phyloP scores from a whole-genome alignment of 306 rosid genomes.

The Pterocarpus santalinus region DNA sequence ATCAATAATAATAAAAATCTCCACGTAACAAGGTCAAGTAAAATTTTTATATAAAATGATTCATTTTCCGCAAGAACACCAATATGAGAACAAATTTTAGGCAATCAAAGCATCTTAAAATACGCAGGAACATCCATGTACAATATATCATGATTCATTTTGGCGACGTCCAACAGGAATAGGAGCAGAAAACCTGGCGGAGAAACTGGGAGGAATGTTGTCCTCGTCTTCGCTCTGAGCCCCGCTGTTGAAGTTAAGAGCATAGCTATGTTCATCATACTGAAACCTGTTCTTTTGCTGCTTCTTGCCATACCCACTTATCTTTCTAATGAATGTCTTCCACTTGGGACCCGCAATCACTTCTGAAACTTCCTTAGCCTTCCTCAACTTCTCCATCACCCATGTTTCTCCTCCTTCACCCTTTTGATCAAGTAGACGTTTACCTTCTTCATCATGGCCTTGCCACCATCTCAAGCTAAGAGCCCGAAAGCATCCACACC shows the following conservation, averaged over 20 bases:
- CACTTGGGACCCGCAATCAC: constrained; percentile 79
- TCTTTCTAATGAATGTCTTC: constrained; percentile 78
- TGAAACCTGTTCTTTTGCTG: constrained; percentile 53
- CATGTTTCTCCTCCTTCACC: constrained; percentile 51
- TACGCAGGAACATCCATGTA: not conserved
- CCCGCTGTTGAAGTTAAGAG: constrained; percentile 70
- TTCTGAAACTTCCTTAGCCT: constrained; percentile 64
- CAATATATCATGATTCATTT: constrained; percentile 15
- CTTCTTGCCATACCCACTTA: constrained; percentile 56
- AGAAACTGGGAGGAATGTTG: constrained; percentile 53
- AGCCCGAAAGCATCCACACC: constrained; percentile 63
- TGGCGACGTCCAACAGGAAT: constrained; percentile 25
- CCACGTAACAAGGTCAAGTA: too few species aligned
- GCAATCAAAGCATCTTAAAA: not conserved
- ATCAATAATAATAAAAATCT: too few species aligned
- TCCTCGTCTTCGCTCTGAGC: constrained; percentile 60
- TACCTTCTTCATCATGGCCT: constrained; percentile 30
- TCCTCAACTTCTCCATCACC: constrained; percentile 57
- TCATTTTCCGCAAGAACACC: not conserved
- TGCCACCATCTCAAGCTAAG: constrained; percentile 48
- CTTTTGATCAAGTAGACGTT: constrained; percentile 38
- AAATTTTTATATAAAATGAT: too few species aligned
- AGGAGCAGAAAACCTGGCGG: constrained; percentile 65
- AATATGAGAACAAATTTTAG: constrained; percentile 1
- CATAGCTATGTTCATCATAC: constrained; percentile 79